Conservation (phyloP, 306 rosid genomes). For the Dalbergia oliveri region DNA sequence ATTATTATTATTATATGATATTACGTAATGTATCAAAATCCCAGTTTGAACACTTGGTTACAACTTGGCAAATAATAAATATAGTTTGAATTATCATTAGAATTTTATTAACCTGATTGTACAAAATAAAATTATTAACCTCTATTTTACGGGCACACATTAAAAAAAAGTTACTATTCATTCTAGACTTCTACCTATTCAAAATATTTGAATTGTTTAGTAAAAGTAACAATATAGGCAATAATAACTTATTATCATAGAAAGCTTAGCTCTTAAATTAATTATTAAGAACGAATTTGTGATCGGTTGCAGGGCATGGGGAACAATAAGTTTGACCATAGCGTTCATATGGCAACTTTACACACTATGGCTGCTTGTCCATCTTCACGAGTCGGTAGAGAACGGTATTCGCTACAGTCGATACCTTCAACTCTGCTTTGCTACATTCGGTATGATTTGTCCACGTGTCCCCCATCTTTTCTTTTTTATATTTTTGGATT, state of each 20-base stretch:
- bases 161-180: no score
- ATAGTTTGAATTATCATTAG: no score
- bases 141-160: no score
- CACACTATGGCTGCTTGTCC: slow-evolving; percentile 67
- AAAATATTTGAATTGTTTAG: no score
- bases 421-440: slow-evolving; percentile 61
- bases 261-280: not conserved
- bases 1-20: not conserved
- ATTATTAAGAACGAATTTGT: not conserved
- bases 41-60: not conserved
- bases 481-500: not conserved
- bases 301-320: slow-evolving; percentile 64
- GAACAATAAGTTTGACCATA: slow-evolving; percentile 59
- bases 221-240: no score
- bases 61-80: not conserved
- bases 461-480: not conserved
- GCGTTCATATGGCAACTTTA: slow-evolving; percentile 72
- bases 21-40: not conserved
- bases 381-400: slow-evolving; percentile 62
- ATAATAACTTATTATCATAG: no score
- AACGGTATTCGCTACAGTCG: slow-evolving; percentile 62
- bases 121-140: no score
- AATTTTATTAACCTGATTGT: no score
- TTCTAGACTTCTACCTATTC: no score
- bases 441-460: slow-evolving; percentile 56